Percentiles rank a stretch among this genome's conserved stretches.
Conservation (phyloP, 1,284 basidiomycete species). For the Inonotus obliquus region DNA sequence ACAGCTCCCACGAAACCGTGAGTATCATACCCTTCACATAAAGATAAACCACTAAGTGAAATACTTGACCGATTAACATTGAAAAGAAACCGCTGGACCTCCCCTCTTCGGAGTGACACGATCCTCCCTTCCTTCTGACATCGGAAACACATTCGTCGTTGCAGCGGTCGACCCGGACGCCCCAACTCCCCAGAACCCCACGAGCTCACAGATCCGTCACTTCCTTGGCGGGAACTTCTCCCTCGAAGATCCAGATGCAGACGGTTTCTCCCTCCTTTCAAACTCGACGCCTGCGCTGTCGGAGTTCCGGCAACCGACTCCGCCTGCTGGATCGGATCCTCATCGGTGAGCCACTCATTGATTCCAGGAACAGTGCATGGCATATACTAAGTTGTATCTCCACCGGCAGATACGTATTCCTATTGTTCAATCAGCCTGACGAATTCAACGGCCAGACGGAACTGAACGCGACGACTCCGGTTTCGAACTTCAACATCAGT, state of each 20-base stretch:
- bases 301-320: conserved; percentile 35
- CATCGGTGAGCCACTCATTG: conserved; percentile 35
- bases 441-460: conserved; percentile 25
- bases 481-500: conserved; percentile 29
- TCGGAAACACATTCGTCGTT: conserved; percentile 34
- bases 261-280: conserved; percentile 22
- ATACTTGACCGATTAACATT: not conserved
- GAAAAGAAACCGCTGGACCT: conserved; percentile 18
- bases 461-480: conserved; percentile 24
- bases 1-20: conserved; percentile 15
- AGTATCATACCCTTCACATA: not conserved
- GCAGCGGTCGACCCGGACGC: conserved; percentile 46
- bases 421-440: conserved; percentile 28
- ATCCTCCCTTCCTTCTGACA: not conserved
- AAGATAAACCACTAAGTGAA: not conserved
- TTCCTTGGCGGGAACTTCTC: conserved; percentile 40
- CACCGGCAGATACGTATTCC: conserved; percentile 24
- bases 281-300: conserved; percentile 41
- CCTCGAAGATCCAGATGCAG: conserved; percentile 23
- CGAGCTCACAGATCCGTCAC: conserved; percentile 40
- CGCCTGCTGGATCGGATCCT: conserved; percentile 43
- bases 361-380: not conserved
- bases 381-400: too few species aligned
- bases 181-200: conserved; percentile 40
- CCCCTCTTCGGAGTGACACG: conserved; percentile 13